phyloP scores from a whole-genome alignment of 768 basidiomycete species.

The Kondoa malvinella region DNA sequence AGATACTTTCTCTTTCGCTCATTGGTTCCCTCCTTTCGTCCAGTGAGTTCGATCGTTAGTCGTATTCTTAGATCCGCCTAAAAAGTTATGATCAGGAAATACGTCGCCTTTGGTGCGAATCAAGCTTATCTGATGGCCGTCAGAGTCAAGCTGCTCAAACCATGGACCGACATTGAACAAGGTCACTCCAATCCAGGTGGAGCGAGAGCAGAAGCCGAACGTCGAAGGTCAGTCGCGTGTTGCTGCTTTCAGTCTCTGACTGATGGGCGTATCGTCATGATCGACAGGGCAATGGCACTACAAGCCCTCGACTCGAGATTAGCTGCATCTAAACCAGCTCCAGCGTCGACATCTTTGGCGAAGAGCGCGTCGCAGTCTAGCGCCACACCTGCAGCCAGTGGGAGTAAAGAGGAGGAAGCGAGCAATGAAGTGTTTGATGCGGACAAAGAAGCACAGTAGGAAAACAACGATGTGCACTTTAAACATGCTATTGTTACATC shows the following conservation, averaged over 20 bases:
- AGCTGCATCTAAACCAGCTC: slow-evolving; percentile 35
- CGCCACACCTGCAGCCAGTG: not conserved
- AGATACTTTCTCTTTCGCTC: slow-evolving; percentile 85
- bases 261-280: not conserved
- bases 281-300: slow-evolving; percentile 68
- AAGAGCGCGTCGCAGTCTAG: slow-evolving; percentile 3
- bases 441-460: slow-evolving; percentile 1
- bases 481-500: not conserved
- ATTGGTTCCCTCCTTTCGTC: slow-evolving; percentile 91
- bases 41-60: slow-evolving; percentile 45
- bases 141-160: slow-evolving; percentile 58
- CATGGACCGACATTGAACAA: slow-evolving; percentile 52
- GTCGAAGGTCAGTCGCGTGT: slow-evolving; percentile 51
- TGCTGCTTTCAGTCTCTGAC: not conserved
- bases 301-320: slow-evolving; percentile 90
- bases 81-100: slow-evolving; percentile 41
- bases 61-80: not conserved
- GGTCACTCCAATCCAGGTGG: slow-evolving; percentile 52
- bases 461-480: not conserved
- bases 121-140: slow-evolving; percentile 44
- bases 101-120: slow-evolving; percentile 51
- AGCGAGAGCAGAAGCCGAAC: slow-evolving; percentile 87
- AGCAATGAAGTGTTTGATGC: slow-evolving; percentile 18
- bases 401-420: not conserved
- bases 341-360: not conserved